These are phyloP conservation scores for Penicillium cataractarum DNA, from an alignment of 495 filamentous ascomycete species.

Conservation along the genomic window DNA sequence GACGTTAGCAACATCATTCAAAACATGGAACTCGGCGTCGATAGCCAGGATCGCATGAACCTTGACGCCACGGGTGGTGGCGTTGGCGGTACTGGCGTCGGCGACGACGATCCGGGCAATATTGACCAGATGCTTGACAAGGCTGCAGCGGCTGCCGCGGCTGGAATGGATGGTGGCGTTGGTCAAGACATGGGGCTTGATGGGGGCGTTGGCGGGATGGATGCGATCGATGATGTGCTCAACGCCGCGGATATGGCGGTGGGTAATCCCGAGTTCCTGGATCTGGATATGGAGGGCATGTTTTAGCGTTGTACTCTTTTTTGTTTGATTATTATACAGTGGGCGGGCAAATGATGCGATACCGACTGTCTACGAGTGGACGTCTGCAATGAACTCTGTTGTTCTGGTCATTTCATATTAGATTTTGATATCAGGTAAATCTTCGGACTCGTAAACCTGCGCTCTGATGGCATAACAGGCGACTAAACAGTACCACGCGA, in stretches of 20 bases:
- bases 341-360: not conserved
- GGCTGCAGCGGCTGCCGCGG: constrained; percentile 41
- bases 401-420: constrained; percentile 6
- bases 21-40: constrained; percentile 45
- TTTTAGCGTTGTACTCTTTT: constrained; percentile 27
- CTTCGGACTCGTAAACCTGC: not conserved
- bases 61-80: constrained; percentile 31
- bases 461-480: not conserved
- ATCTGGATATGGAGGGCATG: constrained; percentile 56
- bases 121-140: constrained; percentile 54
- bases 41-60: constrained; percentile 39
- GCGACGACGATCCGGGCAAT: constrained; percentile 40
- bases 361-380: not conserved
- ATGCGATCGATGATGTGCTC: constrained; percentile 52
- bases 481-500: not conserved
- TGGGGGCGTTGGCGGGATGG: constrained; percentile 33
- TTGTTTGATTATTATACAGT: not conserved
- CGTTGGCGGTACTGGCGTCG: constrained; percentile 22
- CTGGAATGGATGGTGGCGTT: constrained; percentile 31
- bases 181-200: constrained; percentile 38
- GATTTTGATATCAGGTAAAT: not conserved
- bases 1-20: constrained; percentile 48
- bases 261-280: constrained; percentile 53
- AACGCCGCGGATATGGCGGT: constrained; percentile 53
- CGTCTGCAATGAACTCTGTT: not conserved